Conservation (phyloP, 2,329 filamentous ascomycete species). For the Ophiosphaerella herpotricha region DNA sequence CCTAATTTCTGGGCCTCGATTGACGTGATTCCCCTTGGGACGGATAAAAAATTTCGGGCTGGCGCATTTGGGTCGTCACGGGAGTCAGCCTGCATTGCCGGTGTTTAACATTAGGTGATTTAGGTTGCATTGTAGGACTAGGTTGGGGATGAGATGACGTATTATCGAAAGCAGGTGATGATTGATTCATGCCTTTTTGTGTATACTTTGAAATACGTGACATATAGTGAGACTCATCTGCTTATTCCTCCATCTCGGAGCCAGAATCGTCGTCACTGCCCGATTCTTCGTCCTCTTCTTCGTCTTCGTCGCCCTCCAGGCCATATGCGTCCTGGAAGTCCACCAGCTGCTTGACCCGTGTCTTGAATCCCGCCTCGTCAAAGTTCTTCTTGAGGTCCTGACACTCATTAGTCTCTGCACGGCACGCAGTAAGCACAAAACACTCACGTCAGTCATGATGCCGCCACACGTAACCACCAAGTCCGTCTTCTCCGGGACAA, state of each 20-base stretch:
- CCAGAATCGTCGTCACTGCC: slow-evolving; percentile 48
- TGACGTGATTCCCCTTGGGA: slow-evolving; percentile 18
- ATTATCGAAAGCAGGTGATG: neutral
- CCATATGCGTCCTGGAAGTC: slow-evolving; percentile 92
- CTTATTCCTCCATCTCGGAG: slow-evolving; percentile 34
- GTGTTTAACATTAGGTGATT: neutral
- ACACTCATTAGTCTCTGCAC: slow-evolving; percentile 7
- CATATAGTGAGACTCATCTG: too few relatives aligned
- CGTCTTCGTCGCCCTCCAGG: slow-evolving; percentile 65
- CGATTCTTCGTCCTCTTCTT: slow-evolving; percentile 64
- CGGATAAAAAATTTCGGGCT: slow-evolving; percentile 5
- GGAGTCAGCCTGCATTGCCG: slow-evolving; percentile 6
- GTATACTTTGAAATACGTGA: neutral
- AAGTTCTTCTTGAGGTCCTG: slow-evolving; percentile 79
- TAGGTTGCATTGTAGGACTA: neutral
- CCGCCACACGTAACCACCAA: slow-evolving; percentile 86
- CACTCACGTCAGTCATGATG: slow-evolving; percentile 79
- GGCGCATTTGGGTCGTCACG: slow-evolving; percentile 6
- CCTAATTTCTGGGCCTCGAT: neutral
- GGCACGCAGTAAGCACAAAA: neutral
- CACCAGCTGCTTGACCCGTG: slow-evolving; percentile 72
- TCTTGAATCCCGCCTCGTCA: slow-evolving; percentile 75
- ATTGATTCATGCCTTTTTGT: neutral
- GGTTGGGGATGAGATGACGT: neutral
- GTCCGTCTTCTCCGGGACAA: slow-evolving; percentile 79